These are phyloP conservation scores for Cystofilobasidium capitatum DNA, from an alignment of 768 basidiomycete species.

Conservation along the genomic window DNA sequence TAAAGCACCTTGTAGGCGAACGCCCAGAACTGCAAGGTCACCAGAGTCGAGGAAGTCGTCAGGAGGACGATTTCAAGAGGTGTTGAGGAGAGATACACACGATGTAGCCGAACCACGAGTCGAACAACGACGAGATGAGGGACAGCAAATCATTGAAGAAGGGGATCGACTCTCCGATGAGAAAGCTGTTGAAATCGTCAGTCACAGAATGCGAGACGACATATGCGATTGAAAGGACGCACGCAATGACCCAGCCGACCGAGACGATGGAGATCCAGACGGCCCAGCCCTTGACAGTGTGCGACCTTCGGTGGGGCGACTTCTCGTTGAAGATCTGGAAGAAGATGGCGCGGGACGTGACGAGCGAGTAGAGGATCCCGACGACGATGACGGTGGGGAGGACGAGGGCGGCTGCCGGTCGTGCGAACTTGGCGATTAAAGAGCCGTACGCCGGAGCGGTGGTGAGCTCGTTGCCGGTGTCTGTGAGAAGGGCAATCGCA, in stretches of 20 bases:
- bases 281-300: conserved; percentile 31
- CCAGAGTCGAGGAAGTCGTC: neutral
- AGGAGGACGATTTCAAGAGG: neutral
- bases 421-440: conserved; percentile 27
- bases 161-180: conserved; percentile 29
- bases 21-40: conserved; percentile 23
- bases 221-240: too few species aligned
- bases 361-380: conserved; percentile 25
- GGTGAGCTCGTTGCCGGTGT: conserved; percentile 27
- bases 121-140: conserved; percentile 28
- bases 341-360: conserved; percentile 31
- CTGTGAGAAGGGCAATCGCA: neutral
- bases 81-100: neutral
- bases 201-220: too few species aligned
- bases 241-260: conserved; percentile 25
- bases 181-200: conserved; percentile 30
- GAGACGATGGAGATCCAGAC: conserved; percentile 31
- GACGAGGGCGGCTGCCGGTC: conserved; percentile 28
- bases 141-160: conserved; percentile 30
- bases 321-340: conserved; percentile 34
- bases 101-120: conserved; percentile 29
- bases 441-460: conserved; percentile 31
- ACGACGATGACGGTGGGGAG: conserved; percentile 32
- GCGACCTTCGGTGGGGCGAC: conserved; percentile 28
- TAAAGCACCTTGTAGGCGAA: conserved; percentile 26